Percentiles rank a stretch among this genome's conserved stretches.
These are phyloP conservation scores for Ramaria sp. DNA, from an alignment of 768 basidiomycete genomes.

Conservation along the genomic window DNA sequence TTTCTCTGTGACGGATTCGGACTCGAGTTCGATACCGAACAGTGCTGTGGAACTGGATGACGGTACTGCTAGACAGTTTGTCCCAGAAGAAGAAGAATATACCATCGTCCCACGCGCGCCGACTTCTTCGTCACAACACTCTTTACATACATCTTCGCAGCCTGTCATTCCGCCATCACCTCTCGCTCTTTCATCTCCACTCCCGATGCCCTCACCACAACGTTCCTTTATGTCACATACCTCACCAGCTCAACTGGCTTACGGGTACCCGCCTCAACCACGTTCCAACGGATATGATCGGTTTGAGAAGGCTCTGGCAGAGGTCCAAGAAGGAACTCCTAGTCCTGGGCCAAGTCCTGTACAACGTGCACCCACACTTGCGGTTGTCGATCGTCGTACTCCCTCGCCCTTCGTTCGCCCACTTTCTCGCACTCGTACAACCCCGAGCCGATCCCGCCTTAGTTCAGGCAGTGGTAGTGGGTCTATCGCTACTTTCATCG, in stretches of 20 bases:
- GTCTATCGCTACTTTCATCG: constrained; percentile 7
- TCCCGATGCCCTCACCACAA: background rate
- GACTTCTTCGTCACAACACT: background rate
- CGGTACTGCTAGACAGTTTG: background rate
- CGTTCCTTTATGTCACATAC: background rate
- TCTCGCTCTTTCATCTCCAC: background rate
- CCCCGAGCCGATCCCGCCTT: constrained; percentile 44
- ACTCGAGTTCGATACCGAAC: background rate
- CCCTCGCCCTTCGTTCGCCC: constrained; percentile 23
- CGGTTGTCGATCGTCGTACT: constrained; percentile 23
- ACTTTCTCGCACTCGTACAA: constrained; percentile 63
- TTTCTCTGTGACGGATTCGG: background rate
- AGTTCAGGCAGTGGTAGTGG: constrained; percentile 3
- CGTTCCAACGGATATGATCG: background rate
- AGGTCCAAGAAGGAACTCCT: constrained; percentile 50
- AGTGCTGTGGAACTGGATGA: background rate
- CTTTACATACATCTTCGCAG: background rate
- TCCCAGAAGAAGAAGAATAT: constrained; percentile 4
- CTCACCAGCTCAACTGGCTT: constrained; percentile 4
- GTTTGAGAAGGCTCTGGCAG: background rate
- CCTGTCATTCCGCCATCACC: background rate
- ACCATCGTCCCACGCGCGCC: constrained; percentile 2
- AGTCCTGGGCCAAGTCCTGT: constrained; percentile 48
- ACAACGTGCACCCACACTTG: constrained; percentile 40
- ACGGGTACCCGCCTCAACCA: background rate